Base-by-base conservation (phyloP, 2,329 filamentous ascomycete genomes). In the Corynespora cassiicola region DNA sequence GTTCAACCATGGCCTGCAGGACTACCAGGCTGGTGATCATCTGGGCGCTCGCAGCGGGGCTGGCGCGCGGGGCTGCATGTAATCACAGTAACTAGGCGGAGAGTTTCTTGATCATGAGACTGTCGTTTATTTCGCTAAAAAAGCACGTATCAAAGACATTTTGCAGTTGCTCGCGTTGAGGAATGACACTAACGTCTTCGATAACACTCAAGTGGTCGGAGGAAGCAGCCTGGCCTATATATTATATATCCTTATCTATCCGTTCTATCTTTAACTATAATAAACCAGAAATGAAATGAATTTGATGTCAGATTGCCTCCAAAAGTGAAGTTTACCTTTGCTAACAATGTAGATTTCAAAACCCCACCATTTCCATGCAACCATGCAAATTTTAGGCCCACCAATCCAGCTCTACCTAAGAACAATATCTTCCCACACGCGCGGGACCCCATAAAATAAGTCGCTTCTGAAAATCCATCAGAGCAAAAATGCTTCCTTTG, bases 161-260 rank as follows among this genome's bases (percentile, higher is more conserved):
- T 21, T 36, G 23, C 7, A 36, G 24, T 14, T 23, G n/a, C n/a
- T n/a, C 31, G 7, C 31, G 34, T 18, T 35, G 26, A 6, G 23
- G 28, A 11, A 39, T 33, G 8, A 32, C 20, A 22, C 42, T 42
- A n/a, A 38, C 27, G 12, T 45, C 41, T 31, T 45, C 27, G 19
- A 44, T 31, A 12, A 49, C 16, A 12, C 42, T 34, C 4, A 53
- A 16, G 5, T 42, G 26, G 5, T 57, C 33, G 18, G 25, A 7
- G 2, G 29, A 38, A 7, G 38, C 30, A 4, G 17, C 38, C 12
- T 32, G 7, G 1, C 48, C 45, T 52, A 24, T 61, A 61, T 20
- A 55, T 51, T 6, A 29, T 38, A 27, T 60, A 56, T 7, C 42
- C 43, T 2, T 24, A 31, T 25, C 45, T 31, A 9, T 46, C 48